Base-by-base conservation (phyloP, 1,139 yeast species). In the Debaryomycetaceae sp. region DNA sequence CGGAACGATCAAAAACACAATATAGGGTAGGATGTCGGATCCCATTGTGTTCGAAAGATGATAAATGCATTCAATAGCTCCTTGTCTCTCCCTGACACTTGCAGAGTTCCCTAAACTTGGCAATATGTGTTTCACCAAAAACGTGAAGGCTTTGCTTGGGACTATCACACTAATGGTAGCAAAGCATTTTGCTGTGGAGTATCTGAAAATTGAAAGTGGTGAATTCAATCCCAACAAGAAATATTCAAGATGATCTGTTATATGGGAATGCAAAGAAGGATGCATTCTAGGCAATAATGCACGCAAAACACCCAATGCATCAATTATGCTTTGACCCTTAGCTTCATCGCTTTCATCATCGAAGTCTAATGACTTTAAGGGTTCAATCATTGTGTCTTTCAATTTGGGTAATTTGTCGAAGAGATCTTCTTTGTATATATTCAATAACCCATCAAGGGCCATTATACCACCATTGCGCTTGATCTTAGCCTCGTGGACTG, bases 1-100 rank as follows among this genome's bases (percentile, higher is more conserved):
- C 13, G 99, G 99, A 23, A 95, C 98, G 62, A 95, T 89, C 58
- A 95, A 76, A 63, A 93, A 95, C 35, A 95, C 96, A 42, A 95
- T 91, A 63, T 93, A 95, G 0, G 99, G 99, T 47, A 95, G 71
- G 46, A 95, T 89, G 51, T 81, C 86, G 5, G 89, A 75, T 1
- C 96, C 97, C 97, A 95, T 89, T 1, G 87, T 78, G 23, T 77
- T 74, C 1, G 96, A 82, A 44, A 93, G 72, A 60, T 93, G 97
- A 61, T 89, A 90, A 6, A 93, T 78, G 27, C 95, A 80, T 66
- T 95, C 99, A 46, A 90, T 85, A 5, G 96, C 93, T 57, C 99
- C 99, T 66, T 93, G 97, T 51, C 99, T 79, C 50, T 85, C 85
- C 37, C 70, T 75, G n/a, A 83, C 67, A 36, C 79, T 80, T n/a